These are phyloP conservation scores for Dryadomyces quercivorus DNA, from an alignment of 2,329 filamentous ascomycete genomes.

Conservation along the genomic window DNA sequence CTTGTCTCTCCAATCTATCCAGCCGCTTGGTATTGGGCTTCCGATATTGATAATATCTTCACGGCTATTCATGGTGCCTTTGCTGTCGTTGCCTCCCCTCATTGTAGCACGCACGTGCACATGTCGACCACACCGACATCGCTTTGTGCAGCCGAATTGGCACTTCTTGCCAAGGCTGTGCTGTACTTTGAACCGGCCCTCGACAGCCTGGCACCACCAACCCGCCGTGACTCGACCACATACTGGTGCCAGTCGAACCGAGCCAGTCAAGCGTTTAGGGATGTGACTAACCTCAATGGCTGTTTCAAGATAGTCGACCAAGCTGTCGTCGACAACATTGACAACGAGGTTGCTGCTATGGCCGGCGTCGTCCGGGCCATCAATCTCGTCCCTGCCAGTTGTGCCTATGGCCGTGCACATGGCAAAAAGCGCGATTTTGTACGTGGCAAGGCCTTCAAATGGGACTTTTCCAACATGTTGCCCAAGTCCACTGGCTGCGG, in stretches of 20 bases:
- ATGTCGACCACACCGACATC: conserved; percentile 16
- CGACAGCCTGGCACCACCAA: conserved; percentile 18
- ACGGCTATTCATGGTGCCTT: conserved; percentile 16
- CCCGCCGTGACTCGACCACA: conserved; percentile 12
- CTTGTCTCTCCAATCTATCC: conserved; percentile 23
- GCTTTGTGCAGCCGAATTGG: conserved; percentile 15
- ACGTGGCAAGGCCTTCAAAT: conserved; percentile 27
- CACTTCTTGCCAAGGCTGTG: conserved; percentile 18
- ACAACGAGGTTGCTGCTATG: neutral
- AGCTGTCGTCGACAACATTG: conserved; percentile 13
- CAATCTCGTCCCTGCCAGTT: conserved; percentile 20
- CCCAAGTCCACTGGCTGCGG: neutral
- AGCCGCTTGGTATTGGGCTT: conserved; percentile 16
- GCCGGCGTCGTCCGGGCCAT: conserved; percentile 14
- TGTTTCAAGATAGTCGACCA: conserved; percentile 17
- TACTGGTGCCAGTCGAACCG: conserved; percentile 27
- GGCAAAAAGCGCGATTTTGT: conserved; percentile 22
- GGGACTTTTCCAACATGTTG: conserved; percentile 23
- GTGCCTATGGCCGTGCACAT: conserved; percentile 19
- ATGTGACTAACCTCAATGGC: conserved; percentile 7
- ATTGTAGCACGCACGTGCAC: conserved; percentile 27
- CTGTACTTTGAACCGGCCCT: conserved; percentile 23
- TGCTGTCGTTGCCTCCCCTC: conserved; percentile 13
- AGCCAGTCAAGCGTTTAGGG: conserved; percentile 14
- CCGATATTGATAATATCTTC: conserved; percentile 21